Evolutionary conservation across 1,284 basidiomycete species (phyloP), one percentile per base, ranked within the genome.

Genomic region (Ustilago tritici): DNA sequence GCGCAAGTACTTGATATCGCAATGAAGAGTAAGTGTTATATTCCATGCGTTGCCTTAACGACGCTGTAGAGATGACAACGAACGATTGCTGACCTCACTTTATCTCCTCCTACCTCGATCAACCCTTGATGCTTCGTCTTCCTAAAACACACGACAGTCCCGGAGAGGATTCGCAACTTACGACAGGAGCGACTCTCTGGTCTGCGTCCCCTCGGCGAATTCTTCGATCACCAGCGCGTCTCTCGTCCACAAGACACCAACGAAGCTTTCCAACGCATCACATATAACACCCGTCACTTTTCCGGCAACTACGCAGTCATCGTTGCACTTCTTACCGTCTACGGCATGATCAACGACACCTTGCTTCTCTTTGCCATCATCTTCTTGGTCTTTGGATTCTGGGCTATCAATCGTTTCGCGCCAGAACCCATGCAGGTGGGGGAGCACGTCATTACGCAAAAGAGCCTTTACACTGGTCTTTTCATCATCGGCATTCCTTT

Each of bases 301-400:
- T 83, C 81, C 8, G 82, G 79, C 40, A 98, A 98, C 88, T 98
- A 98, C 88, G 90, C 91, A 49, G 87, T 97, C 82, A 90, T 98
- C 79, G 89, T 98, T 19, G 91, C 89, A 58, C 87, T 92, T 54
- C 90, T 98, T 63, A 93, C 92, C 17, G 90, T 98, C 65, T 99
- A 98, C 87, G 93, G 95, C 17, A 87, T 98, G 93, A 87, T 98
- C 81, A 94, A 92, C 71, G 95, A 93, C 87, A 90, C 90, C 8
- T 86, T 91, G 46, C 91, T 99, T 53, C 90, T 98, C 74, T 89
- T 96, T 82, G 91, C 95, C 4, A 89, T 98, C 72, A 90, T 88
- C 41, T 95, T 98, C 89, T 91, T 99, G 80, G 91, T 95, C 75
- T 93, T 94, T 55, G 96, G 96, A 3, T 98, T 98, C 88, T 87